Base-by-base conservation (phyloP, 2,329 filamentous ascomycete species). In the Fusarium sp. region DNA sequence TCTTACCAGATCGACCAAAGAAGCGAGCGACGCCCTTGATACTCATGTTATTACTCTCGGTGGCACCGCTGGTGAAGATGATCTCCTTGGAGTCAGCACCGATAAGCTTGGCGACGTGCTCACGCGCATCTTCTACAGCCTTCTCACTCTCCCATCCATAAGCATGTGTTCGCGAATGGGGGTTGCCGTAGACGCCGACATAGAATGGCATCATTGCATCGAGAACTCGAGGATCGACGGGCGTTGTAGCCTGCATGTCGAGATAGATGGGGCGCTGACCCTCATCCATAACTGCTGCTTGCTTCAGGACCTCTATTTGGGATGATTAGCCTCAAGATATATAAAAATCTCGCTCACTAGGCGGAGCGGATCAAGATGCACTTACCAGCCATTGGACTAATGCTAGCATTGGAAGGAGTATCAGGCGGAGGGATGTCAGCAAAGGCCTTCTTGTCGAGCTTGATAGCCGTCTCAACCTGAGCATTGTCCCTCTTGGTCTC, bases 21-120 rank as follows among this genome's bases (percentile, higher is more conserved):
- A 99, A 99, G 73, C 96, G 90, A 26, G 96, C 95, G 14, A 99
- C 96, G 73, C 96, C 96, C 86, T 99, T 99, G 86, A 99, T 94
- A 83, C 95, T 98, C 96, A 99, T 99, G 80, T 99, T 99, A 85
- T 99, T 99, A 81, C 95, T 98, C 86, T 99, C 96, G 1, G 96
- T 99, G 22, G 96, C 96, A 63, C 96, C 96, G 79, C 95, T 98
- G 12, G 96, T 99, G 85, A 99, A 98, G 79, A 99, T 97, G 75
- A 99, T 98, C 82, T 99, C 96, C 84, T 99, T 99, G 11, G 96
- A 87, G 81, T 99, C 95, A 35, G 96, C 96, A 33, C 96, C 96
- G 75, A 99, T 96, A 63, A 99, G 89, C 44, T 88, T 88, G 7
- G 96, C 96, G 74, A 98, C 88, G 80, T 98, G 90, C 77, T 89